Conservation (phyloP, 495 filamentous ascomycete genomes). For the Lasiosphaeria hispida region DNA sequence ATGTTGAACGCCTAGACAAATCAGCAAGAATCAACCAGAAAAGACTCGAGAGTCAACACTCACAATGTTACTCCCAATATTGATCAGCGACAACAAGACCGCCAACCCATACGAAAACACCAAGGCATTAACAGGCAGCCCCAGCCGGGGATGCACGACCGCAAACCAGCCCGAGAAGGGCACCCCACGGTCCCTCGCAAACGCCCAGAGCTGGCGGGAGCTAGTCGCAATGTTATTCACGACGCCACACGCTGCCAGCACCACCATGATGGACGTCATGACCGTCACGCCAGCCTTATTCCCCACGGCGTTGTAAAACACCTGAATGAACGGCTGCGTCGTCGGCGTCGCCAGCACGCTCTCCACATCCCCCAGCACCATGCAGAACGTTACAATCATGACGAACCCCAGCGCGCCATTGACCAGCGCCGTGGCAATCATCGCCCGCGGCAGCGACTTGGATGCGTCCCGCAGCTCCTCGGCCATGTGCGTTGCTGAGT, state of each 20-base stretch:
- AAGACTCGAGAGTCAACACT: conserved; percentile 4
- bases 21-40: too few species aligned
- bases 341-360: conserved; percentile 27
- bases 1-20: conserved; percentile 41
- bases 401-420: conserved; percentile 53
- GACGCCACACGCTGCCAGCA: conserved; percentile 48
- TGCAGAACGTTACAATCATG: conserved; percentile 53
- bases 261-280: conserved; percentile 50
- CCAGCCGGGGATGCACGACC: conserved; percentile 39
- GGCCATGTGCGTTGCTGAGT: conserved; percentile 58
- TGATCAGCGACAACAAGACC: conserved; percentile 42
- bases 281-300: conserved; percentile 45
- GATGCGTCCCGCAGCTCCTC: conserved; percentile 60
- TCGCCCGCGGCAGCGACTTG: conserved; percentile 52
- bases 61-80: conserved; percentile 41
- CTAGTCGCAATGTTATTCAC: conserved; percentile 56
- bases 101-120: conserved; percentile 17
- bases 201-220: conserved; percentile 58
- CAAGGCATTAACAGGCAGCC: conserved; percentile 54
- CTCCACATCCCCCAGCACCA: conserved; percentile 52
- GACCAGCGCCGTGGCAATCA: conserved; percentile 48
- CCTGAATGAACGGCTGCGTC: conserved; percentile 53
- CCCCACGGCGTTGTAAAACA: conserved; percentile 51
- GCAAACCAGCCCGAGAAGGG: conserved; percentile 54
- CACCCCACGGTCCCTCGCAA: conserved; percentile 55